A percentile compares a stretch with the other conserved stretches of the same genome.
These are phyloP conservation scores for Candida pseudofarinosa DNA, from an alignment of 805 yeast genomes.

Conservation along the genomic window DNA sequence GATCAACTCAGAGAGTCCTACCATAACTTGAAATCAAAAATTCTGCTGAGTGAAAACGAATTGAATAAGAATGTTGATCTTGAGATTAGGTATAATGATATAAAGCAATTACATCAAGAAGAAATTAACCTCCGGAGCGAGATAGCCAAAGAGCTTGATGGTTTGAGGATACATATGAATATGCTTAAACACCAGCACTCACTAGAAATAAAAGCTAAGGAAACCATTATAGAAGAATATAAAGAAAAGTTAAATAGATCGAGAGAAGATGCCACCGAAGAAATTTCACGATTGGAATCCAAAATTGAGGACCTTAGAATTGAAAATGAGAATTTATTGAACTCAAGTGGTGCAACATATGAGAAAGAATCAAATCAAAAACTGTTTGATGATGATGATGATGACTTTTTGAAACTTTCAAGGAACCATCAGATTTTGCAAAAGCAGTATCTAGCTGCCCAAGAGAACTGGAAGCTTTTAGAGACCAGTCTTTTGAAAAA, in stretches of 20 bases:
- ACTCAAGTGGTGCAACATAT: slow-evolving; percentile 2
- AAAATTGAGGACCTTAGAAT: slow-evolving; percentile 66
- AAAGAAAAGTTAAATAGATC: slow-evolving; percentile 25
- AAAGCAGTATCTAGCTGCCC: slow-evolving; percentile 68
- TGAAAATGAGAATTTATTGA: slow-evolving; percentile 46
- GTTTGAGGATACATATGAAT: slow-evolving; percentile 29
- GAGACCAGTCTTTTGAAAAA: slow-evolving; percentile 62
- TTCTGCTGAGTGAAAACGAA: slow-evolving; percentile 13
- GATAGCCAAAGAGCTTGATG: slow-evolving; percentile 22
- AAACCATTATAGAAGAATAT: slow-evolving; percentile 25
- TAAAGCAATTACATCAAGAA: slow-evolving; percentile 16
- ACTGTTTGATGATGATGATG: slow-evolving; percentile 22
- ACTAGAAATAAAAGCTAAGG: slow-evolving; percentile 33
- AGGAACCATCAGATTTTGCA: slow-evolving; percentile 56
- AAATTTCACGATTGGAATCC: slow-evolving; percentile 58
- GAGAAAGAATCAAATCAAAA: slow-evolving; percentile 2
- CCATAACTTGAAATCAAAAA: slow-evolving; percentile 10
- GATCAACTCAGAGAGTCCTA: slow-evolving; percentile 23
- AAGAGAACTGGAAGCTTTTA: slow-evolving; percentile 77
- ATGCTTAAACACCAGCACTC: slow-evolving; percentile 24
- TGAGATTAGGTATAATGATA: slow-evolving; percentile 23
- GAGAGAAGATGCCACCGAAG: slow-evolving; percentile 38
- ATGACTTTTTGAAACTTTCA: slow-evolving; percentile 39
- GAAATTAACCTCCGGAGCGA: slow-evolving; percentile 20
- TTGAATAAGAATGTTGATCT: slow-evolving; percentile 16